Evolutionary conservation across 345 rosid genomes (phyloP).

Genomic region (Euclidium syriacum): DNA sequence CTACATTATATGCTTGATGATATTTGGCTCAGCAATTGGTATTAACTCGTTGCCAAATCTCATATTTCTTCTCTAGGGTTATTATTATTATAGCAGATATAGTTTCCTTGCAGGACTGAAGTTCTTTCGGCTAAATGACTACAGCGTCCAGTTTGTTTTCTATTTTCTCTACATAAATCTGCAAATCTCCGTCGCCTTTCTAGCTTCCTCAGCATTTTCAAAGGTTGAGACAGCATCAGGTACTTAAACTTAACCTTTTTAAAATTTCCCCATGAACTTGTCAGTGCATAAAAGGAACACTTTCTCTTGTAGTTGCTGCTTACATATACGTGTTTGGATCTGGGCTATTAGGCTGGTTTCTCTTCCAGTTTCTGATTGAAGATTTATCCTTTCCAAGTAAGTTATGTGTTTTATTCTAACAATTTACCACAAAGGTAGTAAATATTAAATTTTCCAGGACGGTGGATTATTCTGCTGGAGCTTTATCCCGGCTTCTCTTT

Average conservation of each 20-base stretch:
- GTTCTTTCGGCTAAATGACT: slow-evolving; percentile 69
- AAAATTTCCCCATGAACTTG: neutral
- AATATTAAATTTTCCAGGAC: slow-evolving; percentile 38
- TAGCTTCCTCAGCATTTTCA: slow-evolving; percentile 60
- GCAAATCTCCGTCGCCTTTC: slow-evolving; percentile 76
- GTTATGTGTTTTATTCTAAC: slow-evolving; percentile 22
- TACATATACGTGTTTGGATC: slow-evolving; percentile 71
- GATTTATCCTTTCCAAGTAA: slow-evolving; percentile 76
- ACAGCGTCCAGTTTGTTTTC: slow-evolving; percentile 61
- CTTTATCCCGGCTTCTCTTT: slow-evolving; percentile 81
- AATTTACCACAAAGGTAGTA: neutral
- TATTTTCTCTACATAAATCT: slow-evolving; percentile 71
- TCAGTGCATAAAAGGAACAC: neutral
- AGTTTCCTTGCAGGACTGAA: slow-evolving; percentile 60
- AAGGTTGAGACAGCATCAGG: slow-evolving; percentile 88
- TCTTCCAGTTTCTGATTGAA: slow-evolving; percentile 57
- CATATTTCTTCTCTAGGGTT: neutral
- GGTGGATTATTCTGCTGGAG: slow-evolving; percentile 66
- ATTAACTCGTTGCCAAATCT: slow-evolving; percentile 5
- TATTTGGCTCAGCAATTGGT: slow-evolving; percentile 75
- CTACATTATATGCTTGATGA: slow-evolving; percentile 62
- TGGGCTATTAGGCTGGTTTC: slow-evolving; percentile 75
- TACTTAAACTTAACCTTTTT: slow-evolving; percentile 16
- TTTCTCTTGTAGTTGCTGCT: slow-evolving; percentile 47
- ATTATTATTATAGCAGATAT: slow-evolving; percentile 3